A percentile compares a stretch with the other conserved stretches of the same genome.
Conservation (phyloP, 169 alveolate species). For the Plasmodium vivax region DNA sequence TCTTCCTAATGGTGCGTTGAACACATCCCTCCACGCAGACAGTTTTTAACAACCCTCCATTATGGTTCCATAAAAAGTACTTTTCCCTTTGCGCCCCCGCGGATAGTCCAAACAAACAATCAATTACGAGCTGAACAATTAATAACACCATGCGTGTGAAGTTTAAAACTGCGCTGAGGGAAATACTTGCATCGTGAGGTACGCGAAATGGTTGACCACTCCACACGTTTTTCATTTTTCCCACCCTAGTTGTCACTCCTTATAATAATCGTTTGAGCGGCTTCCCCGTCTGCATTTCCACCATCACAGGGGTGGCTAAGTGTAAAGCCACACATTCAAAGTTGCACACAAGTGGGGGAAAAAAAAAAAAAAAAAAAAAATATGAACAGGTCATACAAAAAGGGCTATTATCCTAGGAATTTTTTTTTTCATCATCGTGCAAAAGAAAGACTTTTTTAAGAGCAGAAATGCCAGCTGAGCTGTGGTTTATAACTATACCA, state of each 20-base stretch:
- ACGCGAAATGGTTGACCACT: background rate
- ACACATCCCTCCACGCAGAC: background rate
- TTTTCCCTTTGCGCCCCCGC: background rate
- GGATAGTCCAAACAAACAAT: background rate
- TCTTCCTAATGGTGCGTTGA: background rate
- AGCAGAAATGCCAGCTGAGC: background rate
- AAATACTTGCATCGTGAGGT: background rate
- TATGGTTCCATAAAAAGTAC: background rate
- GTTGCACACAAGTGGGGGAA: background rate
- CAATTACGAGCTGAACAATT: background rate
- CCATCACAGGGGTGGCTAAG: background rate
- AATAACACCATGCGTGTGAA: background rate
- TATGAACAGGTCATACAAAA: constrained; percentile 1
- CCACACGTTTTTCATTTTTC: background rate
- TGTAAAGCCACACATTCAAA: background rate
- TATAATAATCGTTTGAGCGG: background rate
- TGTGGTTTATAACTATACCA: background rate
- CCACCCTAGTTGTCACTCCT: background rate
- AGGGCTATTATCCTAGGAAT: background rate
- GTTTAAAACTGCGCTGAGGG: background rate
- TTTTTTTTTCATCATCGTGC: background rate
- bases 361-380: background rate
- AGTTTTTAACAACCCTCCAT: background rate
- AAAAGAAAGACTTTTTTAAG: background rate
- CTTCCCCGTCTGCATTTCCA: background rate